Base-by-base conservation (phyloP, 2,329 filamentous ascomycete genomes). In the Alternaria atra region DNA sequence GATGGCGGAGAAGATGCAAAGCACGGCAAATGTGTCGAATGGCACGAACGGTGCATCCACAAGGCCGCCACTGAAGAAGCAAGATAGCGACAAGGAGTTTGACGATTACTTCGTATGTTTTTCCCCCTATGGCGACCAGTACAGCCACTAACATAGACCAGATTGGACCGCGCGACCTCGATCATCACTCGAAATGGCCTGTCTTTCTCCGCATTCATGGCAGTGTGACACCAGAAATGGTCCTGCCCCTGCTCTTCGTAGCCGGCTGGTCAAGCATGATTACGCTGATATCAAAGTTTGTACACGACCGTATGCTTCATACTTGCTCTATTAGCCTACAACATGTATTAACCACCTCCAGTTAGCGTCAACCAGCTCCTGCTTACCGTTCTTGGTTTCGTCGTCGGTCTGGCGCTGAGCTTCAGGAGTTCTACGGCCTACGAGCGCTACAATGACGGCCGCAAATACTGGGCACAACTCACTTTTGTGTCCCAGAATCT, bases 361-460 rank as follows among this genome's bases (percentile, higher is more conserved):
- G 75, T 89, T 25, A 84, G 84, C 39, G 87, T 93, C 60, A 84
- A 86, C 68, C 87, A 85, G 12, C 85, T 92, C 29, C 83, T 93
- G 15, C 84, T 93, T 53, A 93, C 91, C 1, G 87, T 94, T 57
- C 86, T 90, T 50, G 91, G 91, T 89, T 93, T 94, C 81, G 89
- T 93, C 61, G 90, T 94, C 75, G 89, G 89, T 85, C 80, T 94
- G 60, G 86, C 89, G 7, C 83, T 94, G 35, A 91, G 89, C 2
- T 92, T 94, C 79, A 87, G 91, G 61, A 90, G 85, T 68, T 89
- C 90, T 2, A 92, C 91, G 6, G 91, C 91, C 10, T 93, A 93
- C 70, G 91, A 94, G 77, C 86, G 90, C 72, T 79, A 79, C 63
- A 77, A 82, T 84, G 76, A 89, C 63, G 90, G 72, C 80, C 84